Evolutionary conservation across 2,329 filamentous ascomycete species (phyloP).

Genomic region (Davidsoniella virescens): DNA sequence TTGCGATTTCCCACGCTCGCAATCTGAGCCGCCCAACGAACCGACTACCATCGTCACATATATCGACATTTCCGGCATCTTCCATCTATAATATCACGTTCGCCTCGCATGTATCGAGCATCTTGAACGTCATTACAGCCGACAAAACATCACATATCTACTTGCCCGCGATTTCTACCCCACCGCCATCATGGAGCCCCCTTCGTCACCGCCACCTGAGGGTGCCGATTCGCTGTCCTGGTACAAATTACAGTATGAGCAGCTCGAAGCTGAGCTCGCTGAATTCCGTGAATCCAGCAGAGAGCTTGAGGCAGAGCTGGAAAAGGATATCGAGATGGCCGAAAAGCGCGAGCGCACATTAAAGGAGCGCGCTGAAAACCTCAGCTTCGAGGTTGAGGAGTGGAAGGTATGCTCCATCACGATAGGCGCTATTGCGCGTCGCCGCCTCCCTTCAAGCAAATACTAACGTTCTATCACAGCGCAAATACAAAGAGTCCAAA

Average conservation of each 20-base stretch:
- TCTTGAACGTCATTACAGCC: background rate
- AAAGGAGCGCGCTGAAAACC: conserved; percentile 70
- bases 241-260: conserved; percentile 93
- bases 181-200: conserved; percentile 37
- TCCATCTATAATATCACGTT: background rate
- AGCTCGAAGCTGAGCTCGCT: conserved; percentile 74
- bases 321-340: conserved; percentile 88
- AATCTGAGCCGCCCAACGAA: background rate
- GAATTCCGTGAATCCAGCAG: conserved; percentile 91
- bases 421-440: conserved; percentile 2
- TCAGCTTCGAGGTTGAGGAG: conserved; percentile 85
- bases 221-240: conserved; percentile 68
- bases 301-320: conserved; percentile 83
- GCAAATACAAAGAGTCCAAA: conserved; percentile 93
- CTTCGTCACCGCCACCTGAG: conserved; percentile 43
- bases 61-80: background rate
- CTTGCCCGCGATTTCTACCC: background rate
- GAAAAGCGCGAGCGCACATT: conserved; percentile 81
- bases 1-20: background rate
- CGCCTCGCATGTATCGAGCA: background rate
- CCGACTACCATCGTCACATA: background rate
- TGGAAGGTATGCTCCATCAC: conserved; percentile 63
- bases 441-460: conserved; percentile 1
- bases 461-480: conserved; percentile 32
- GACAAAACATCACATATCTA: background rate